These are phyloP conservation scores for Chrysoporthe austroafricana DNA, from an alignment of 2,329 filamentous ascomycete species.

Conservation along the genomic window DNA sequence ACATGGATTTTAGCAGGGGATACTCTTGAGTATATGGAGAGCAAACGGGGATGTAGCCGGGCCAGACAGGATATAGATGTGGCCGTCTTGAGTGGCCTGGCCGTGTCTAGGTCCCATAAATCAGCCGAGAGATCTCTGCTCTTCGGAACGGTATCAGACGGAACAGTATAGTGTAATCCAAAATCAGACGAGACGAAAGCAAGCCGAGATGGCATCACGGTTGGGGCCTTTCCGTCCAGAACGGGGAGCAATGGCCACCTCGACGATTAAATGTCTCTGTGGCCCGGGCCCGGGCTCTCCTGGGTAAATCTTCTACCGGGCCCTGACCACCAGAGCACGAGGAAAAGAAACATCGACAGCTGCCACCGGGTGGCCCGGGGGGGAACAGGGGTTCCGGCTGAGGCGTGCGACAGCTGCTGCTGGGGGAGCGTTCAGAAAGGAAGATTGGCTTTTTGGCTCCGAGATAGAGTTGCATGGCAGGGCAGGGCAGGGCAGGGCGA, in stretches of 20 bases:
- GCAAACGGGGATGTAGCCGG: no score
- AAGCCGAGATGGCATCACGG: neutral
- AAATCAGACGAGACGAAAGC: conserved; percentile 7
- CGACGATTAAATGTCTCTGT: no score
- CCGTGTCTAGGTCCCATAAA: neutral
- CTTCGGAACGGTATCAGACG: neutral
- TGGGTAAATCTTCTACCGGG: no score
- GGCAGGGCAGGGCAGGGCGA: neutral
- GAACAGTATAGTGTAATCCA: neutral
- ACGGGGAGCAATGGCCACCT: no score
- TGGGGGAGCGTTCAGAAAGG: neutral
- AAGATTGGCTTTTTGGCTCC: conserved; percentile 23
- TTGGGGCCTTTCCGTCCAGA: neutral
- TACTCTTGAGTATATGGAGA: no score
- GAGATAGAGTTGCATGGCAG: conserved; percentile 23
- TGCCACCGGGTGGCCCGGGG: no score
- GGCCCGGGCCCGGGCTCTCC: no score
- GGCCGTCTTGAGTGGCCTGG: no score
- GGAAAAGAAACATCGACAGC: no score
- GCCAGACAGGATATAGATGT: no score
- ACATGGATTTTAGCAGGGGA: no score
- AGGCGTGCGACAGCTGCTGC: neutral
- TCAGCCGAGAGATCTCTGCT: neutral
- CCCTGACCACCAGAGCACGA: no score
- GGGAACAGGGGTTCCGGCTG: neutral